These are phyloP conservation scores for Acacia acuminata DNA, from an alignment of 306 rosid genomes.

Conservation along the genomic window DNA sequence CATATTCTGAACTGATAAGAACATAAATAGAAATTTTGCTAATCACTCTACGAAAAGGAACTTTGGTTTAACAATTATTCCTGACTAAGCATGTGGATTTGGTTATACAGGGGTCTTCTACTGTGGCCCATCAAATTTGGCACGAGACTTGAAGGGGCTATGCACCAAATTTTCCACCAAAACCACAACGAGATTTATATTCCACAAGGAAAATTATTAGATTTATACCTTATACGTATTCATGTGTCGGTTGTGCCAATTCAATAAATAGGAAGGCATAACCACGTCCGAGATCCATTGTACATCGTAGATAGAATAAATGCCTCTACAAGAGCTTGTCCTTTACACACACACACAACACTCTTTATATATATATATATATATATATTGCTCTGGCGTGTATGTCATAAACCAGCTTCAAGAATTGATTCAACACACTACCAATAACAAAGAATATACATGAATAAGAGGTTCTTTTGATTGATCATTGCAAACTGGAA, in stretches of 20 bases:
- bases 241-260: constrained; percentile 21
- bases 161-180: constrained; percentile 85
- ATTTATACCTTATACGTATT: neutral
- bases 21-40: neutral
- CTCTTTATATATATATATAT: no score
- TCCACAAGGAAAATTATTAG: constrained; percentile 75
- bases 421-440: constrained; percentile 13
- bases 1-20: neutral
- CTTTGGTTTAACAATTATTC: neutral
- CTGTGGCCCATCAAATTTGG: constrained; percentile 74
- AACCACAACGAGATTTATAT: constrained; percentile 80
- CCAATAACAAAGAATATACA: constrained; percentile 31
- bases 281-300: neutral
- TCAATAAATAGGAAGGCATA: constrained; percentile 35
- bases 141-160: constrained; percentile 56
- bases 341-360: neutral
- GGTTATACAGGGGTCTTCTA: constrained; percentile 74
- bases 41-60: neutral
- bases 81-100: constrained; percentile 32
- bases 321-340: constrained; percentile 1
- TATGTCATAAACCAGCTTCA: constrained; percentile 12
- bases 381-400: constrained; percentile 7
- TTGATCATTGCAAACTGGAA: neutral
- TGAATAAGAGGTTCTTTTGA: constrained; percentile 18
- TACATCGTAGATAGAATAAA: neutral